Percentiles rank a stretch among this genome's conserved stretches.
These are phyloP conservation scores for Daedaleopsis sinensis DNA, from an alignment of 768 basidiomycete species.

Conservation along the genomic window DNA sequence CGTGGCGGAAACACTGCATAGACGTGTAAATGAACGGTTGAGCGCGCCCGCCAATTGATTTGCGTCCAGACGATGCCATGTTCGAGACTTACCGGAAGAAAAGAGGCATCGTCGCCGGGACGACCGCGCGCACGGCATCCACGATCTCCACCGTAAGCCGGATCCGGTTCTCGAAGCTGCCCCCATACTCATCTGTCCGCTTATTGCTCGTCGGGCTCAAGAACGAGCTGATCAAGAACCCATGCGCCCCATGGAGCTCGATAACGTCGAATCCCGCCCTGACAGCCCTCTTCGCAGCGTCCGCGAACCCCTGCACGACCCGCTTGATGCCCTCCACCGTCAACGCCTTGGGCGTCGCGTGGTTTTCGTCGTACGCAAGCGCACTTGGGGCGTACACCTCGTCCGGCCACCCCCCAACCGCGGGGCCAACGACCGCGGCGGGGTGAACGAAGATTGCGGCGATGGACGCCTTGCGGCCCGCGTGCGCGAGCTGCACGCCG, in stretches of 20 bases:
- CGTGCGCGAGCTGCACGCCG: conserved; percentile 75
- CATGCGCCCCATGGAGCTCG: conserved; percentile 28
- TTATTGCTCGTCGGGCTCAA: conserved; percentile 43
- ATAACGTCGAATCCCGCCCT: conserved; percentile 36
- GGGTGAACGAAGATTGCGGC: conserved; percentile 60
- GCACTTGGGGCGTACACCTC: conserved; percentile 35
- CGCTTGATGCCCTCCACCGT: conserved; percentile 38
- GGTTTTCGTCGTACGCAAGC: conserved; percentile 37
- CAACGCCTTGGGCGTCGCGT: conserved; percentile 41
- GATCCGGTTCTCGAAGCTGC: conserved; percentile 50
- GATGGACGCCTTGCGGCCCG: conserved; percentile 70
- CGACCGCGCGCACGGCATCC: conserved; percentile 49
- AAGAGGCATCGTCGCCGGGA: conserved; percentile 63
- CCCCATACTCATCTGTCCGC: conserved; percentile 50
- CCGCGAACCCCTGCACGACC: conserved; percentile 40
- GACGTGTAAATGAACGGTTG: not conserved
- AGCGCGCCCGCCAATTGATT: not conserved
- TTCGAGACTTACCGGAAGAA: conserved; percentile 59
- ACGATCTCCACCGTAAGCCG: conserved; percentile 37
- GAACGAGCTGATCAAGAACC: conserved; percentile 35
- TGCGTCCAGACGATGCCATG: too few relatives aligned
- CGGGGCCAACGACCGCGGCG: conserved; percentile 41
- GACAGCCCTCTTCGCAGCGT: conserved; percentile 34
- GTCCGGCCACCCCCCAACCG: conserved; percentile 41
- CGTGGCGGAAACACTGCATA: conserved; percentile 59